These are phyloP conservation scores for Starmerella lactis-condensi DNA, from an alignment of 805 yeast species.

Conservation along the genomic window DNA sequence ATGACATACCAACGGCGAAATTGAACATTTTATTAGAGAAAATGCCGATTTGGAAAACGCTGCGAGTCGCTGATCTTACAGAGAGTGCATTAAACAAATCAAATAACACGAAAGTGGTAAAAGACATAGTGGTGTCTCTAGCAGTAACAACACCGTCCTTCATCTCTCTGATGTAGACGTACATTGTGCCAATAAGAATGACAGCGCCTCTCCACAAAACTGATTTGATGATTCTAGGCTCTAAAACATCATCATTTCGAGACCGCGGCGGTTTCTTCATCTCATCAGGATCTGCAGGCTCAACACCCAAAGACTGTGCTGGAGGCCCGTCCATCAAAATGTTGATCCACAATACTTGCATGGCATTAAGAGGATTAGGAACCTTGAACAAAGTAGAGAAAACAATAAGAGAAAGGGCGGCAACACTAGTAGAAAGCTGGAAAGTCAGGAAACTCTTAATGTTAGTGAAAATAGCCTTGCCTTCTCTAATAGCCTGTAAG, in stretches of 20 bases:
- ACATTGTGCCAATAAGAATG: slow-evolving; percentile 70
- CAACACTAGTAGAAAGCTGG: slow-evolving; percentile 89
- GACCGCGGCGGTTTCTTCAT: slow-evolving; percentile 93
- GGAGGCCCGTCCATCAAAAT: slow-evolving; percentile 99
- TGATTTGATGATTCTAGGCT: slow-evolving; percentile 47
- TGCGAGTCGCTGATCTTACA: slow-evolving; percentile 75
- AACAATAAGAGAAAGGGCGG: slow-evolving; percentile 80
- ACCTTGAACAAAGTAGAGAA: slow-evolving; percentile 68
- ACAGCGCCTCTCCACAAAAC: slow-evolving; percentile 59
- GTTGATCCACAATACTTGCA: slow-evolving; percentile 96
- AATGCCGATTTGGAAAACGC: slow-evolving; percentile 65
- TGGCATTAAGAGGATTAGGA: slow-evolving; percentile 89
- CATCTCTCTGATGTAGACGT: slow-evolving; percentile 75
- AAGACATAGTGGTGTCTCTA: slow-evolving; percentile 97
- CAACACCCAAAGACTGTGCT: slow-evolving; percentile 93
- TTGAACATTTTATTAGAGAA: slow-evolving; percentile 76
- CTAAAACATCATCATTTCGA: slow-evolving; percentile 68
- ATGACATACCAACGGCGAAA: slow-evolving; percentile 71
- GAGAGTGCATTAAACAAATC: slow-evolving; percentile 95
- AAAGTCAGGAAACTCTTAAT: slow-evolving; percentile 88
- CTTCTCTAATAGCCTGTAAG: slow-evolving; percentile 84
- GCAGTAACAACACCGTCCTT: slow-evolving; percentile 61
- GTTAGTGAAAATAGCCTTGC: slow-evolving; percentile 90
- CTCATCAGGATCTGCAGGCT: slow-evolving; percentile 88
- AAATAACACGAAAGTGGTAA: slow-evolving; percentile 85